Base-by-base conservation (phyloP, 1,284 basidiomycete genomes). In the Wolfiporia cocos region DNA sequence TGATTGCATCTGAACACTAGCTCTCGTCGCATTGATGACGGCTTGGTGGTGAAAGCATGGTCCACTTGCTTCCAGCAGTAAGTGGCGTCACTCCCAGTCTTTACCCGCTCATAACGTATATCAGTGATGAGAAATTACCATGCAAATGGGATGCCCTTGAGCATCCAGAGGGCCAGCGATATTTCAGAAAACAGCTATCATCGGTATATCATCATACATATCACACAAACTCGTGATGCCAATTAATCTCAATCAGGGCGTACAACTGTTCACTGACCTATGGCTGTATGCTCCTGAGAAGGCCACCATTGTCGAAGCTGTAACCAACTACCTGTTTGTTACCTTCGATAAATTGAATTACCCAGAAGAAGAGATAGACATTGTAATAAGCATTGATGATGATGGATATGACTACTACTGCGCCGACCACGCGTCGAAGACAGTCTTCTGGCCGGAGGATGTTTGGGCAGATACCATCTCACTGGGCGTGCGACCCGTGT, bases 81-180 rank as follows among this genome's bases (percentile, higher is more conserved):
- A 37, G 19, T 18, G 26, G 19, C 15, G 9, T 5, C 10, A n/a
- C n/a, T 23, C 11, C 21, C 11, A n/a, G n/a, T 19, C 7, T 15
- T 24, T 10, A 3, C 5, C 9, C 5, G 11, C 14, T 17, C 15
- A 14, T 23, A 10, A 36, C 21, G 20, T 5, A 6, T 11, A 11
- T 7, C 21, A 23, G 15, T 36, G 10, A 23, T n/a, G n/a, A n/a
- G n/a, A n/a, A n/a, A n/a, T n/a, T n/a, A 9, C 14, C 38, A 3
- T 29, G 23, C 3, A 37, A 39, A n/a, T 57, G 55, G 55, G 35
- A 37, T 18, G 18, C 38, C 0, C 46, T 23, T 17, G 33, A 36
- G 1, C 53, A 57, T 28, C 55, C 55, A 0, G 55, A 57, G 33
- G 55, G 55, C 3, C 41, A 44, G 26, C n/a, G 48, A 15, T 57